phyloP scores from a whole-genome alignment of 2,329 filamentous ascomycete genomes.

The Arthrobotrys iridis region DNA sequence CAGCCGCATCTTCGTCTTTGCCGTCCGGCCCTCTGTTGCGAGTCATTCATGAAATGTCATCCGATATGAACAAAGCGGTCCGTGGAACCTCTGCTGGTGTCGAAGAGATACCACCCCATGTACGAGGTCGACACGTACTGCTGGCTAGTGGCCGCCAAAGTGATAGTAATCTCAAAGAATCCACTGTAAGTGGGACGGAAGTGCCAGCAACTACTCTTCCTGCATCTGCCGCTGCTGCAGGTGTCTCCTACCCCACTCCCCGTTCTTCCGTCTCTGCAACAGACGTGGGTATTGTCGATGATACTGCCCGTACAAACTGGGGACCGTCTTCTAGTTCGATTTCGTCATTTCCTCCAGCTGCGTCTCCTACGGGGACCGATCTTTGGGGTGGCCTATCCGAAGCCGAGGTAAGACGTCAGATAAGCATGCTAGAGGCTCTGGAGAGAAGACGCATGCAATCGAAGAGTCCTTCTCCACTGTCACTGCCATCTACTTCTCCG shows the following conservation, averaged over 20 bases:
- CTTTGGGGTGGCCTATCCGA: slow-evolving; percentile 48
- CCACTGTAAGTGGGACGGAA: not conserved
- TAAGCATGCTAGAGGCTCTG: slow-evolving; percentile 33
- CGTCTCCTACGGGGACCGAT: not conserved
- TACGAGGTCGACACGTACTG: not conserved
- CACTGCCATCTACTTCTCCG: not conserved
- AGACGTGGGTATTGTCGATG: too few species aligned
- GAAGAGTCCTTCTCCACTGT: not conserved
- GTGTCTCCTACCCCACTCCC: not conserved
- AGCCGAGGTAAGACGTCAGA: slow-evolving; percentile 36
- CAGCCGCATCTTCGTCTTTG: too few species aligned
- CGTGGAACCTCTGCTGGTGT: not conserved
- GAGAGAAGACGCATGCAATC: slow-evolving; percentile 19
- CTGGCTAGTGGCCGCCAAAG: not conserved
- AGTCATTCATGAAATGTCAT: slow-evolving; percentile 14
- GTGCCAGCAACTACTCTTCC: not conserved
- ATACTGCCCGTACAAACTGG: not conserved
- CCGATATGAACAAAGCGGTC: not conserved
- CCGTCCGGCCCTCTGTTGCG: not conserved
- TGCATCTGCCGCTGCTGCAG: not conserved
- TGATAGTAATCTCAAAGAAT: not conserved
- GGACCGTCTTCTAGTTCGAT: not conserved
- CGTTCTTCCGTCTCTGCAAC: too few species aligned
- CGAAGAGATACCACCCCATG: not conserved
- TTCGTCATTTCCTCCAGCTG: not conserved